A percentile compares a stretch with the other conserved stretches of the same genome.
These are phyloP conservation scores for Hymenoscyphus infarciens DNA, from an alignment of 2,329 filamentous ascomycete species.

Conservation along the genomic window DNA sequence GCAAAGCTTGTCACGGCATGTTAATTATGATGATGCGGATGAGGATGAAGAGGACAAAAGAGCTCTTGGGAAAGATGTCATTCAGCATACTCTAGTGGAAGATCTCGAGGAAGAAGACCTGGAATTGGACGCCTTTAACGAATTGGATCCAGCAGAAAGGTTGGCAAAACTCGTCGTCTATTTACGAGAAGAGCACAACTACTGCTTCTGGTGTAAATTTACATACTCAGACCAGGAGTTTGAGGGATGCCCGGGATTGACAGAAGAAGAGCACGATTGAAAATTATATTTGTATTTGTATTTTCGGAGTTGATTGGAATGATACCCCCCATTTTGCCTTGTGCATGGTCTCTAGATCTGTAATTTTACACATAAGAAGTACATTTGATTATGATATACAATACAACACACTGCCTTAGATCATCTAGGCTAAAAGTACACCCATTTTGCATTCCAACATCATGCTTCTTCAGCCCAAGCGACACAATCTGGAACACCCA, in stretches of 20 bases:
- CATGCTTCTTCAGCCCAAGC: constrained; percentile 17
- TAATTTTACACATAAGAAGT: not conserved
- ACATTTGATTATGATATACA: not conserved
- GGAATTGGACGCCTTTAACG: constrained; percentile 78
- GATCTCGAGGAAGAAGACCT: constrained; percentile 74
- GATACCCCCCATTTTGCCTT: constrained; percentile 1
- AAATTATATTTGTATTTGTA: constrained; percentile 4
- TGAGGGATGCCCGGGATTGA: constrained; percentile 84
- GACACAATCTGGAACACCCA: constrained; percentile 26
- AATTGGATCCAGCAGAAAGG: constrained; percentile 61
- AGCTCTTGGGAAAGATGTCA: constrained; percentile 59
- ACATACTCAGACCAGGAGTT: constrained; percentile 68
- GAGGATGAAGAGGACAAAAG: constrained; percentile 69
- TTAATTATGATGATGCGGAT: constrained; percentile 64
- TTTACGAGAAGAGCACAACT: constrained; percentile 67
- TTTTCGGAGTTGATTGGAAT: constrained; percentile 1
- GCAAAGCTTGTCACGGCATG: constrained; percentile 59
- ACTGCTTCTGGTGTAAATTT: constrained; percentile 97
- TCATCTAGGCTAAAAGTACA: constrained; percentile 5
- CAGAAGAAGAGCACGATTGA: constrained; percentile 76
- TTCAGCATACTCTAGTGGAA: constrained; percentile 57
- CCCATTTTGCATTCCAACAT: constrained; percentile 1
- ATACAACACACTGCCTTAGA: constrained; percentile 2
- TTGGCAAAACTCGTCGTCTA: constrained; percentile 64
- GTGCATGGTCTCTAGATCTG: not conserved